Conservation (phyloP, 169 alveolate genomes). For the Cryptosporidium canis region DNA sequence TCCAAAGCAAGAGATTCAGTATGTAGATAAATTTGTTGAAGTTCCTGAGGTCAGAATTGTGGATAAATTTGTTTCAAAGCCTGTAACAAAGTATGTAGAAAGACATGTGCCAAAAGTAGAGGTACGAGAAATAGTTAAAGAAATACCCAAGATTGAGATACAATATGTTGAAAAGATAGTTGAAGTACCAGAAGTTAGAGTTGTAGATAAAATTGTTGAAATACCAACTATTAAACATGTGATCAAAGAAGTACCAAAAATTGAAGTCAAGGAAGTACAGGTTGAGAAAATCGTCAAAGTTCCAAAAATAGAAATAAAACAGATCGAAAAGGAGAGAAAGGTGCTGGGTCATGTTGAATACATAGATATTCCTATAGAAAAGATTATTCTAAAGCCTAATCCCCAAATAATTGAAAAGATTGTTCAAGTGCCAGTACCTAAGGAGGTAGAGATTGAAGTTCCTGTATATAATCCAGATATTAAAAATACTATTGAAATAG, state of each 20-base stretch:
- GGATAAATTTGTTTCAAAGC: conserved; percentile 65
- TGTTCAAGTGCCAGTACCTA: conserved; percentile 65
- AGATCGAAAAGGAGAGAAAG: conserved; percentile 40
- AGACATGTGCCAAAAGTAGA: conserved; percentile 63
- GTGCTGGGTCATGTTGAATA: conserved; percentile 62
- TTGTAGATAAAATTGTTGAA: conserved; percentile 70
- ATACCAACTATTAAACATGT: conserved; percentile 61
- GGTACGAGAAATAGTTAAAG: conserved; percentile 51
- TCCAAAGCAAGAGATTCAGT: conserved; percentile 36
- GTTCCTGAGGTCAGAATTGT: conserved; percentile 64
- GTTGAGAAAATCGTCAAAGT: conserved; percentile 62
- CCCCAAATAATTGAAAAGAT: conserved; percentile 66
- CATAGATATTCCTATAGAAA: conserved; percentile 66
- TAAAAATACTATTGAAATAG: conserved; percentile 41
- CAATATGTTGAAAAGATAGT: conserved; percentile 69
- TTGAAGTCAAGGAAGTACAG: conserved; percentile 56
- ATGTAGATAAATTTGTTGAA: conserved; percentile 61
- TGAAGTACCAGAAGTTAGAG: conserved; percentile 67
- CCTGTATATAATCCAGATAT: conserved; percentile 61
- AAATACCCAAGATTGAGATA: conserved; percentile 58
- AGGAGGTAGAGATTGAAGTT: conserved; percentile 35
- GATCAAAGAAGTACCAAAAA: conserved; percentile 58
- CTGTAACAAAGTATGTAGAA: conserved; percentile 61
- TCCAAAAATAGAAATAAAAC: conserved; percentile 54
- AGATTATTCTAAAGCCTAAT: conserved; percentile 43